Conservation (phyloP, 2,329 filamentous ascomycete genomes). For the Alternaria alternata region DNA sequence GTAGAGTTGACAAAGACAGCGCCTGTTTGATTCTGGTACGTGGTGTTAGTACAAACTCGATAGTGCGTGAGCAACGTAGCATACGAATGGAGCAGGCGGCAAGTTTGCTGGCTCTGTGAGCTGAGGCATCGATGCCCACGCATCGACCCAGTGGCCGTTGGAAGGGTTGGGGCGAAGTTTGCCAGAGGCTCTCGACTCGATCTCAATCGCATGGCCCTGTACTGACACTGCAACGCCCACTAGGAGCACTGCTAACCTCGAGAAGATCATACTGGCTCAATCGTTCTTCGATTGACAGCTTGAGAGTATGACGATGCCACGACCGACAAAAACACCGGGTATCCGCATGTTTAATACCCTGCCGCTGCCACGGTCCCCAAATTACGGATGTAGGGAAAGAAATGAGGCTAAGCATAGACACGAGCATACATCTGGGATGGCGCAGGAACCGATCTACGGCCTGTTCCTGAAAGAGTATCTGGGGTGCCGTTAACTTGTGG, state of each 20-base stretch:
- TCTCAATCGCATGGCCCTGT: slow-evolving; percentile 16
- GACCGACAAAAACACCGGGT: background rate
- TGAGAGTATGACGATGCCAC: background rate
- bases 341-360: slow-evolving; percentile 25
- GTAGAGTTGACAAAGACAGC: slow-evolving; percentile 69
- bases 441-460: slow-evolving; percentile 15
- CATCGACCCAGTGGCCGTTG: slow-evolving; percentile 65
- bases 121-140: slow-evolving; percentile 73
- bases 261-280: slow-evolving; percentile 25
- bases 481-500: slow-evolving; percentile 27
- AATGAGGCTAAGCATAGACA: slow-evolving; percentile 28
- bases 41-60: background rate
- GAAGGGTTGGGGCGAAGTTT: slow-evolving; percentile 36
- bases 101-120: slow-evolving; percentile 69
- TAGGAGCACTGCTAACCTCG: slow-evolving; percentile 22
- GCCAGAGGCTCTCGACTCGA: background rate
- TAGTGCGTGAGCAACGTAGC: background rate
- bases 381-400: slow-evolving; percentile 30
- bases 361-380: slow-evolving; percentile 10
- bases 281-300: background rate
- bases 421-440: slow-evolving; percentile 20
- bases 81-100: slow-evolving; percentile 64
- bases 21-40: slow-evolving; percentile 59
- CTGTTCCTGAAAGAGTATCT: slow-evolving; percentile 30
- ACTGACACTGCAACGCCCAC: slow-evolving; percentile 22